Base-by-base conservation (phyloP, 179 eudicot genomes). In the Carnegiea gigantea region DNA sequence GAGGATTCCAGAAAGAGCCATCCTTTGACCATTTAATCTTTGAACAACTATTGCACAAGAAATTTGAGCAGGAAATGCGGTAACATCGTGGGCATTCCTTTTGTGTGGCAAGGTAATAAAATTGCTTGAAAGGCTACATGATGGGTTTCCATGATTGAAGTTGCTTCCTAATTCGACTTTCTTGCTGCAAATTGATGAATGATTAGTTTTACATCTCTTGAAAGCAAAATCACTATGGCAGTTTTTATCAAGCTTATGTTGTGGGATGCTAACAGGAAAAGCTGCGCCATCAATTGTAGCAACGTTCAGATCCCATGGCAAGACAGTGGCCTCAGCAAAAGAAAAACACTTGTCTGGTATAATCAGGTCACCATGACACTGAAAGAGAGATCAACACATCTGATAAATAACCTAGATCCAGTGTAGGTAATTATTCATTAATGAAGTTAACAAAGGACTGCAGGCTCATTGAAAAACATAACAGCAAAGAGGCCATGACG, bases 291-390 rank as follows among this genome's bases (percentile, higher is more conserved):
- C 84, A 75, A 80, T 87, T 71, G 73, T 79, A 73, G 77, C 33
- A 82, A 92, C 53, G 82, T 80, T 75, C 82, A 96, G 83, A 90
- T 90, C 89, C 96, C 96, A 96, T 54, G 91, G 95, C 81, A 96
- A 82, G 86, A 93, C 73, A 21, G 89, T 79, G 79, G 89, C 93
- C 90, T 96, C 95, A 11, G 97, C 98, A 90, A 90, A 91, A 75
- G 83, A 77, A 86, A 83, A 84, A 70, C 88, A 85, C 77, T 85
- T 84, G 77, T 82, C 83, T 77, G 90, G 82, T 74, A 78, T 70
- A 80, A 70, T 85, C 72, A 82, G 80, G 87, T 89, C 85, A 82
- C 86, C 90, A 79, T 83, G 88, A 78, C 88, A 87, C 98, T 94
- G 89, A 57, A 81, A 77, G 82, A 77, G 53, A 71, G 53, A 83